These are phyloP conservation scores for Vigna mungo DNA, from an alignment of 306 rosid species.

Conservation along the genomic window DNA sequence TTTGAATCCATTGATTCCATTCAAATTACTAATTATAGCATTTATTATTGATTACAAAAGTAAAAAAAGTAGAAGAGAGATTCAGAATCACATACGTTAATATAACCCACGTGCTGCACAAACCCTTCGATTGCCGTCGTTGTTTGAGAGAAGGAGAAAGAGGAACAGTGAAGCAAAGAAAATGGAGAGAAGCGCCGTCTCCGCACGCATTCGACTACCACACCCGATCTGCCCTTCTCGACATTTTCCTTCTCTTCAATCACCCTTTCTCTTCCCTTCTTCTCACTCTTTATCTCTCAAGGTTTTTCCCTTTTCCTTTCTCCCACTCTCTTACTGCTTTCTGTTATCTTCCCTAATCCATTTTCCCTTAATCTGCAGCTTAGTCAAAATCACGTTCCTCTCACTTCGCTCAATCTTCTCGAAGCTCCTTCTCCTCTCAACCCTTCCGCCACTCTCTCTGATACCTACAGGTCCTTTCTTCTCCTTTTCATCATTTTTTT, in stretches of 20 bases:
- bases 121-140: not conserved
- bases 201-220: slow-evolving; percentile 49
- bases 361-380: slow-evolving; percentile 44
- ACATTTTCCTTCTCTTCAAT: slow-evolving; percentile 39
- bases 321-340: not conserved
- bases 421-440: slow-evolving; percentile 49
- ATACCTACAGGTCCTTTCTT: slow-evolving; percentile 52
- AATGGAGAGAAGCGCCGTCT: slow-evolving; percentile 82
- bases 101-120: not conserved
- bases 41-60: too few relatives aligned
- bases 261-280: slow-evolving; percentile 37
- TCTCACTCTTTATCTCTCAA: slow-evolving; percentile 49
- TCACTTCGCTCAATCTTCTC: slow-evolving; percentile 44
- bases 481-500: not conserved
- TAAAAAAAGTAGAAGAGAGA: not conserved
- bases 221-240: slow-evolving; percentile 57
- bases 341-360: not conserved
- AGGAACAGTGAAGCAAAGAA: not conserved
- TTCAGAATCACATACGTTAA: not conserved
- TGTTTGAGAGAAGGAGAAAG: not conserved
- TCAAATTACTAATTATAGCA: too few relatives aligned
- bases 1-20: not conserved
- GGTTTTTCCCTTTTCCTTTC: slow-evolving; percentile 46
- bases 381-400: slow-evolving; percentile 54
- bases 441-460: slow-evolving; percentile 54